Base-by-base conservation (phyloP, 169 alveolate genomes). In the Plasmodium billcollinsi region DNA sequence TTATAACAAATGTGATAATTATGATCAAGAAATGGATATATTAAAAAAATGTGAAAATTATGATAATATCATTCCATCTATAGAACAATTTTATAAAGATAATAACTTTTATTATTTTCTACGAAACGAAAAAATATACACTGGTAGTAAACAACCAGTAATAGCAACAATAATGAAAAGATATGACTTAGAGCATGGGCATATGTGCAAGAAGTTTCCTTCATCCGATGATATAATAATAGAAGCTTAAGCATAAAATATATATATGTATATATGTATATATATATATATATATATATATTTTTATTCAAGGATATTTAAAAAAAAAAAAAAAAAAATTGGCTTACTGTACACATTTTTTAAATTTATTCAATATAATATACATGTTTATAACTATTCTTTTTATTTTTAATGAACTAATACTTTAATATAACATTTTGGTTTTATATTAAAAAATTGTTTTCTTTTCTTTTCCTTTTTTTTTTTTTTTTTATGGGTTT, bases 81-180 rank as follows among this genome's bases (percentile, higher is more conserved):
- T 86, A 71, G 20, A 8, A 12, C 76, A 71, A 14, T 58, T 86
- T 18, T 72, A 58, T 58, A 86, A 71, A 70, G 75, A 58, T 66
- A 86, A 86, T 86, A 71, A 86, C 61, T 86, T 86, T 72, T 71
- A 72, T 72, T 18, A 18, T 39, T 72, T 86, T 52, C 73, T 86
- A 71, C 26, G 29, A 50, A 61, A 72, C 18, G 88, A 86, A 66
- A 65, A 62, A 86, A 86, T 86, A 14, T 29, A 15, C 12, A n/a
- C 67, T 45, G 52, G 12, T 50, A 6, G 45, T 62, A 33, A 59
- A 52, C 71, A 47, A 24, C 69, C 86, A 47, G 58, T n/a, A 45
- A 86, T 86, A 33, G 88, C 92, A 86, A 86, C 92, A 33, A 86
- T 54, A 18, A 86, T 86, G 92, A 69, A 88, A 3, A 59, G 92